Evolutionary conservation across 768 basidiomycete species (phyloP).

Genomic region (Piloderma croceum): DNA sequence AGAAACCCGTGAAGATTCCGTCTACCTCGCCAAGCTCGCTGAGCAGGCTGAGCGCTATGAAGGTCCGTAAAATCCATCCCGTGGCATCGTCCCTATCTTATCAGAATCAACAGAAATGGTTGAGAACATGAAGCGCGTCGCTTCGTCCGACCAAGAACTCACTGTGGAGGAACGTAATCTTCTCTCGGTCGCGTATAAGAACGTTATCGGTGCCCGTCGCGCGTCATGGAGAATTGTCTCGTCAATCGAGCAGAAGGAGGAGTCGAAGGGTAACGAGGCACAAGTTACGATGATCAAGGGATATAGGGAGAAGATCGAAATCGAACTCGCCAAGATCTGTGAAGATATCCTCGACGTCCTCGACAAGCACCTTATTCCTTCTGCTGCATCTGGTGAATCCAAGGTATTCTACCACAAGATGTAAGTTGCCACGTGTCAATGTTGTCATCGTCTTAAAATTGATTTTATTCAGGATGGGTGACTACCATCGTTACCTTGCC

Average conservation of each 20-base stretch:
- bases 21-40: slow-evolving; percentile 99
- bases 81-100: slow-evolving; percentile 11
- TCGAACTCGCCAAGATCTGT: slow-evolving; percentile 95
- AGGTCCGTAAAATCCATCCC: slow-evolving; percentile 41
- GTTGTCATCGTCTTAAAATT: slow-evolving; percentile 11
- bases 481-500: slow-evolving; percentile 98
- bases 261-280: slow-evolving; percentile 94
- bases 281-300: slow-evolving; percentile 97
- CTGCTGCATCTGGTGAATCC: slow-evolving; percentile 92
- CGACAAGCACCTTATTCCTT: slow-evolving; percentile 96
- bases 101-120: slow-evolving; percentile 72
- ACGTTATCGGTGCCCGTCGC: slow-evolving; percentile 96
- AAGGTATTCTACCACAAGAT: slow-evolving; percentile 99
- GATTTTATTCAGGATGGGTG: slow-evolving; percentile 76
- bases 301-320: slow-evolving; percentile 97
- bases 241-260: slow-evolving; percentile 98
- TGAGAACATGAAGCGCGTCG: slow-evolving; percentile 98
- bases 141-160: slow-evolving; percentile 95
- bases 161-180: slow-evolving; percentile 98
- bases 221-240: slow-evolving; percentile 98
- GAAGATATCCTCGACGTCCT: slow-evolving; percentile 97
- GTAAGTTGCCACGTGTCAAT: slow-evolving; percentile 38
- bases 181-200: slow-evolving; percentile 98
- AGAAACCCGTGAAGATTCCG: slow-evolving; percentile 89
- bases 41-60: slow-evolving; percentile 99